phyloP scores from a whole-genome alignment of 352 stramenopile genomes.

The Phytophthora kernoviae region DNA sequence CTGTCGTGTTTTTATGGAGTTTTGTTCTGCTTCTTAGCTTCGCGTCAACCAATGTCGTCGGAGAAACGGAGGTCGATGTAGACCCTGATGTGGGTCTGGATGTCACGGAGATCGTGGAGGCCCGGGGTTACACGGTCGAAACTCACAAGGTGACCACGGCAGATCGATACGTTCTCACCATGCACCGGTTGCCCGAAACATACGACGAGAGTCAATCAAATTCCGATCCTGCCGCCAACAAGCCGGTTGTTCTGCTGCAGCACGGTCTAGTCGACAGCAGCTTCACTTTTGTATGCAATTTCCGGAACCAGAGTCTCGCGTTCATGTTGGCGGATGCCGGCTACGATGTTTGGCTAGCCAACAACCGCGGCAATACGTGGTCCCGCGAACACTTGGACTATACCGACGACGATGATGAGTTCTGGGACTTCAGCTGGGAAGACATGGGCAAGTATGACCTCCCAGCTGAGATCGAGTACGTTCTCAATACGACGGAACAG shows the following conservation, averaged over 20 bases:
- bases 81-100: conserved; percentile 15
- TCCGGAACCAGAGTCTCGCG: conserved; percentile 37
- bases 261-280: conserved; percentile 46
- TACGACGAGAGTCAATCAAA: conserved; percentile 31
- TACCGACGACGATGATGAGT: conserved; percentile 17
- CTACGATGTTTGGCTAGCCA: conserved; percentile 53
- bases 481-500: conserved; percentile 20
- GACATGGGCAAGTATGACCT: conserved; percentile 42
- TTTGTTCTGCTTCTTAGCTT: neutral
- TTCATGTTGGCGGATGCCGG: conserved; percentile 7
- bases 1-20: neutral
- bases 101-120: conserved; percentile 12
- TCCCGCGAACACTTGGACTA: conserved; percentile 39
- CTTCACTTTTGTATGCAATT: conserved; percentile 47
- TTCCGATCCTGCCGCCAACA: conserved; percentile 10
- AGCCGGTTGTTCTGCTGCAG: conserved; percentile 41
- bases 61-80: neutral
- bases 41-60: neutral
- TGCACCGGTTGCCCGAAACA: conserved; percentile 40
- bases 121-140: conserved; percentile 41
- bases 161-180: conserved; percentile 50
- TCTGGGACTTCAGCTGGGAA: conserved; percentile 47
- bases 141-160: conserved; percentile 35
- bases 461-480: conserved; percentile 40
- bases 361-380: conserved; percentile 51